Evolutionary conservation across 768 basidiomycete species (phyloP).

Genomic region (Rhizopogon roseolus): DNA sequence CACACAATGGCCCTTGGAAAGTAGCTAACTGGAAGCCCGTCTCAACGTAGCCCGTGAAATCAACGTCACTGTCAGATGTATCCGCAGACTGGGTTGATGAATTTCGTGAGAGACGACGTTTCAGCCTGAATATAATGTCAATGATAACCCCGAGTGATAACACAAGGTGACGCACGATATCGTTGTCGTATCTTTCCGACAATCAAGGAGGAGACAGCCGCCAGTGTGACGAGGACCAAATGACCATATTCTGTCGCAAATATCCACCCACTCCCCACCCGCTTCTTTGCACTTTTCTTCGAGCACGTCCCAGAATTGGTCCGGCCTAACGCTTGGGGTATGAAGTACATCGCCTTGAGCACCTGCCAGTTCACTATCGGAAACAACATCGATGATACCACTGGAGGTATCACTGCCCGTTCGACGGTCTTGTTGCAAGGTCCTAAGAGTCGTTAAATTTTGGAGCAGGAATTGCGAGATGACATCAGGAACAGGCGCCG

Average conservation of each 20-base stretch:
- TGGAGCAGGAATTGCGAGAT: slow-evolving; percentile 76
- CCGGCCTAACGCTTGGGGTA: slow-evolving; percentile 60
- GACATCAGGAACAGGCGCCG: slow-evolving; percentile 65
- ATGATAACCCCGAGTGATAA: not conserved
- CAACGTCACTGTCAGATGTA: slow-evolving; percentile 31
- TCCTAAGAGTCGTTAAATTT: slow-evolving; percentile 61
- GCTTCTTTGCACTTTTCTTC: slow-evolving; percentile 57
- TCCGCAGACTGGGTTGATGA: slow-evolving; percentile 28
- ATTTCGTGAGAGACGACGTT: slow-evolving; percentile 38
- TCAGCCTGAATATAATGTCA: slow-evolving; percentile 37
- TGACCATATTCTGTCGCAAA: slow-evolving; percentile 76
- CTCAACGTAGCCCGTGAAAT: slow-evolving; percentile 83
- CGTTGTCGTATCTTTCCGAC: slow-evolving; percentile 38
- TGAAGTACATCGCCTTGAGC: slow-evolving; percentile 55
- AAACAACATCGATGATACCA: slow-evolving; percentile 7
- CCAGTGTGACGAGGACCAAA: slow-evolving; percentile 90
- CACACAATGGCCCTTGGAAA: slow-evolving; percentile 92
- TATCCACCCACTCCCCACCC: slow-evolving; percentile 74
- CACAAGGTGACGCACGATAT: slow-evolving; percentile 49
- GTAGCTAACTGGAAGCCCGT: slow-evolving; percentile 94
- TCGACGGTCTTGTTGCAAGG: slow-evolving; percentile 48
- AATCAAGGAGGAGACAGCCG: slow-evolving; percentile 82
- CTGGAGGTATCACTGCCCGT: slow-evolving; percentile 23
- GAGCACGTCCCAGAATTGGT: slow-evolving; percentile 78
- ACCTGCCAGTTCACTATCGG: slow-evolving; percentile 35